Base-by-base conservation (phyloP, 306 rosid species). In the Abrus precatorius region DNA sequence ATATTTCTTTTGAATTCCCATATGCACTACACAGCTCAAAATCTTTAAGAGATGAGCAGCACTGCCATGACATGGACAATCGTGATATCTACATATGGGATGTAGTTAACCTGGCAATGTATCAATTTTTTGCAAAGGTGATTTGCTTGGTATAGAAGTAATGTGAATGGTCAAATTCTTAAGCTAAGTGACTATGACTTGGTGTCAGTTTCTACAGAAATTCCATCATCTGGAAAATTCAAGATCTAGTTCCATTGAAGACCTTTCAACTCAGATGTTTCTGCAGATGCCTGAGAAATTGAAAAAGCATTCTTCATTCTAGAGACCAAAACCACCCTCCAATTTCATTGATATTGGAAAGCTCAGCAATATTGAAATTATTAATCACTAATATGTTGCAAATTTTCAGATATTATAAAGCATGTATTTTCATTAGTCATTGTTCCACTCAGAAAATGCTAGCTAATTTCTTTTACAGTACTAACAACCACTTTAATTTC, bases 261-360 rank as follows among this genome's bases (percentile, higher is more conserved):
- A 36, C 40, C 4, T 36, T 36, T 36, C 40, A 36, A 36, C 40
- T 2, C 2, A 2, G 40, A 4, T 36, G 4, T 36, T 20, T 36
- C 40, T 36, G 3, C 40, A 36, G 40, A 2, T 36, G 40, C 40
- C 40, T 36, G 40, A 0, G 40, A 2, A 36, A 36, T 36, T 36
- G 40, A 4, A 36, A 36, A 36, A 36, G 40, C 40, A 34, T 2
- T 72, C 67, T 48, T 49, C 45, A 38, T 61, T 72, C 32, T 73
- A 50, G 6, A 38, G 48, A 30, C 64, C 32, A 61, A 63, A 72
- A 63, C 11, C 38, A 45, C 50, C 67, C 67, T 28, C 53, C 71
- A 65, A 30, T 33, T 69, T 79, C 52, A 69, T 60, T 69, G 56
- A 7, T 30, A 64, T 59, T 20, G 28, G 54, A 45, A 79, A 71